Evolutionary conservation across 139 green algal species (phyloP), one percentile per base, ranked within the genome.

Genomic region (Mesotaenium endlicherianum): DNA sequence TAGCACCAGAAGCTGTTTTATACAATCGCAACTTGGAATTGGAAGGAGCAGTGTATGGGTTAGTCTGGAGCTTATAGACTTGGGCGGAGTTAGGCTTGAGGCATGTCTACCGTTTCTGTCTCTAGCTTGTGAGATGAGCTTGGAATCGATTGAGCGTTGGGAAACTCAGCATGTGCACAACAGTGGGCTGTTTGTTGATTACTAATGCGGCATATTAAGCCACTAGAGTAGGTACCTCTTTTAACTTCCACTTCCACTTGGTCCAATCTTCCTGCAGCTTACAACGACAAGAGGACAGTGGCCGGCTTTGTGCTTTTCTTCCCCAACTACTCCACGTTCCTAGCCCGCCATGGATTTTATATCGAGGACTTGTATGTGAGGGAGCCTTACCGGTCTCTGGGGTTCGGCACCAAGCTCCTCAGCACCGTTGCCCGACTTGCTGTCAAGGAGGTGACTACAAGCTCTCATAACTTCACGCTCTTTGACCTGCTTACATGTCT

Each of bases 301-400:
- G 42, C 41, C 3, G 77, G 64, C 3, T 82, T 84, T 55, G 77
- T 34, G 14, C 59, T 84, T 45, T 82, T 57, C 64, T 84, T 84
- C 8, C 60, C 59, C 3, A 84, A 84, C 31, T 84, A 84, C 8
- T 84, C 77, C 36, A 84, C 77, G 14, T 84, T 84, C 11, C 34
- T 84, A 55, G 77, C 77, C 31, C 39, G 68, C 3, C 53, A n/a
- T 3, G 60, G 38, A 39, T 31, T 84, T 3, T 79, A 84, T 45
- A n/a, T 84, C 3, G 77, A 84, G 60, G 77, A 84, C 53, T 55
- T 84, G n/a, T 84, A 42, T 16, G 53, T 84, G 39, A 3, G 77
- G 20, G 59, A 42, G 17, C 77, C 77, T 57, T 84, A 84, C 42
- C 59, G 77, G n/a, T n/a, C 58, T n/a, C n/a, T 34, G 40, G 60